These are phyloP conservation scores for Xylariaceae sp. DNA, from an alignment of 2,329 filamentous ascomycete genomes.

Conservation along the genomic window DNA sequence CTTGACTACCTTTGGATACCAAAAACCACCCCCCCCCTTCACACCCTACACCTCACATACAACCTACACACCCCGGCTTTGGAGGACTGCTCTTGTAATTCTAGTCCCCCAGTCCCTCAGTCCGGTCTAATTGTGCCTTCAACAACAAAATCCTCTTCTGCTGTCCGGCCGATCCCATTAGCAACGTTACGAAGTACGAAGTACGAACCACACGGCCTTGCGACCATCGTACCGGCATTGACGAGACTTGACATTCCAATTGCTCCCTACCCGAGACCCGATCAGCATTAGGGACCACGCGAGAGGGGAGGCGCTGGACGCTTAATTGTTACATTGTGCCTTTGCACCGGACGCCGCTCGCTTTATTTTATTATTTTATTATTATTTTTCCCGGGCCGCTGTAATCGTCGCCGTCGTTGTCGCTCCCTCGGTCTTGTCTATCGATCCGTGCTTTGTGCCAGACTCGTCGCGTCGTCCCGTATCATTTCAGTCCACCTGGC, in stretches of 20 bases:
- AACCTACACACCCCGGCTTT: neutral
- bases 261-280: slow-evolving; percentile 13
- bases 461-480: slow-evolving; percentile 7
- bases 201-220: slow-evolving; percentile 6
- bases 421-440: slow-evolving; percentile 11
- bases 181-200: slow-evolving; percentile 12
- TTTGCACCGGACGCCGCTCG: slow-evolving; percentile 25
- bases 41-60: neutral
- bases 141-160: neutral
- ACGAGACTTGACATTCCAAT: slow-evolving; percentile 28
- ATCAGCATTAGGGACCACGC: slow-evolving; percentile 9
- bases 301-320: slow-evolving; percentile 21
- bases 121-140: neutral
- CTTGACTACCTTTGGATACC: neutral
- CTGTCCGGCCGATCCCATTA: slow-evolving; percentile 14
- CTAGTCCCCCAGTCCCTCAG: neutral
- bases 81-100: neutral
- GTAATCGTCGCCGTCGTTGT: slow-evolving; percentile 9
- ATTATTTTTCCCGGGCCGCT: too few species aligned
- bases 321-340: slow-evolving; percentile 16
- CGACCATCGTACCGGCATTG: slow-evolving; percentile 17
- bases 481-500: slow-evolving; percentile 2
- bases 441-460: slow-evolving; percentile 4
- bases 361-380: too few species aligned
- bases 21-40: neutral